Evolutionary conservation across 352 stramenopile species (phyloP).

Genomic region (Pseudoperonospora humuli): DNA sequence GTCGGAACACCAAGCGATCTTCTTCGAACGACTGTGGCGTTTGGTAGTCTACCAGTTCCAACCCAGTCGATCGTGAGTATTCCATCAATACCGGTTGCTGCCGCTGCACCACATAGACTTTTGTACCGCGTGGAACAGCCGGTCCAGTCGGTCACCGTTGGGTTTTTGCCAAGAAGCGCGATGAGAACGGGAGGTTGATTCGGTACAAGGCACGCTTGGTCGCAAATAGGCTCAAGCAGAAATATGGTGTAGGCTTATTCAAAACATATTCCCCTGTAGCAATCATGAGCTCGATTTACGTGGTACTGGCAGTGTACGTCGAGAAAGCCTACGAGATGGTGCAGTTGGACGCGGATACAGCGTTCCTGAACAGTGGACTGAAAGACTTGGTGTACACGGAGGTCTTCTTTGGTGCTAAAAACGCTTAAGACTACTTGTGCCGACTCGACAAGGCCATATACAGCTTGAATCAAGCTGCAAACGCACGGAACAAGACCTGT

Average conservation of each 20-base stretch:
- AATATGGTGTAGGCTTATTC: conserved; percentile 2
- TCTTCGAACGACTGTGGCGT: no score
- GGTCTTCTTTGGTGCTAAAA: neutral
- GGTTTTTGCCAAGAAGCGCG: conserved; percentile 5
- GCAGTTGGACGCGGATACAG: conserved; percentile 4
- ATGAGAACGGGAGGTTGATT: no score
- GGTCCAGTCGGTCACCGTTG: neutral
- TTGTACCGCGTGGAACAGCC: no score
- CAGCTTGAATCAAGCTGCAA: conserved; percentile 10
- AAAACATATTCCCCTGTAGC: conserved; percentile 3
- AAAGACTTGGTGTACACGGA: conserved; percentile 2
- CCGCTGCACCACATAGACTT: no score
- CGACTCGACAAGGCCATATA: conserved; percentile 15
- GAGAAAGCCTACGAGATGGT: neutral
- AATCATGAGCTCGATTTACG: conserved; percentile 8
- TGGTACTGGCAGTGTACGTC: neutral
- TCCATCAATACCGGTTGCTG: no score
- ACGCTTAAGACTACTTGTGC: conserved; percentile 2
- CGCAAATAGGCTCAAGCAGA: conserved; percentile 1
- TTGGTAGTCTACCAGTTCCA: no score
- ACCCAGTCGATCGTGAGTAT: no score
- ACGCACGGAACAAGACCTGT: neutral
- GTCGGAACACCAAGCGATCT: neutral
- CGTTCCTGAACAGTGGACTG: conserved; percentile 5
- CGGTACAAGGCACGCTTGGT: neutral